Percentiles rank a stretch among this genome's conserved stretches.
These are phyloP conservation scores for Leptomonas seymouri DNA, from an alignment of 208 protist species.

Conservation along the genomic window DNA sequence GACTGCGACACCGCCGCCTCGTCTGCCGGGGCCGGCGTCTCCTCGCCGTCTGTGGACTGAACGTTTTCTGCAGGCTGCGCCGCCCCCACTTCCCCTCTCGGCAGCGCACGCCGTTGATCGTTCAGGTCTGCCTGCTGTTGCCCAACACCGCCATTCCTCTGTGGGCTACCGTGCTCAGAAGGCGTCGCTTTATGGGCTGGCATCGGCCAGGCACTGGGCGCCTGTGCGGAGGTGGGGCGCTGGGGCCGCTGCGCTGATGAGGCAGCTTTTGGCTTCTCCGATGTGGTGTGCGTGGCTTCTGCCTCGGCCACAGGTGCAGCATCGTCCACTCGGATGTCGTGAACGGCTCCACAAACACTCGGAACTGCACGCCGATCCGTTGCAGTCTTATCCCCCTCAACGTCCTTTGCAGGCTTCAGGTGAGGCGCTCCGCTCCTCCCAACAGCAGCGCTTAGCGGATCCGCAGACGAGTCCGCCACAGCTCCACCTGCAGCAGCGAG, in stretches of 20 bases:
- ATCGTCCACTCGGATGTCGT: background rate
- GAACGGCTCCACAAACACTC: background rate
- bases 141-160: background rate
- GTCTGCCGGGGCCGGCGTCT: background rate
- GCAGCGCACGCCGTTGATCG: too few species aligned
- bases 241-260: background rate
- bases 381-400: too few species aligned
- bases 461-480: background rate
- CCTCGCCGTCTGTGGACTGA: background rate
- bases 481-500: too few species aligned
- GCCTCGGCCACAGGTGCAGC: background rate
- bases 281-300: background rate
- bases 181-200: background rate
- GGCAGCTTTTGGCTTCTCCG: background rate
- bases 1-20: background rate
- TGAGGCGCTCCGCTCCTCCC: background rate
- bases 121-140: too few species aligned
- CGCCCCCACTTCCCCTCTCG: too few species aligned
- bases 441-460: background rate
- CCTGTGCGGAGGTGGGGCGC: too few species aligned
- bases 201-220: too few species aligned
- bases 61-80: too few species aligned
- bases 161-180: background rate
- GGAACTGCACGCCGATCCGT: too few species aligned
- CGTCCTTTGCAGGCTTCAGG: too few species aligned